phyloP scores from a whole-genome alignment of 805 yeast species.

The Suhomyces sp. region DNA sequence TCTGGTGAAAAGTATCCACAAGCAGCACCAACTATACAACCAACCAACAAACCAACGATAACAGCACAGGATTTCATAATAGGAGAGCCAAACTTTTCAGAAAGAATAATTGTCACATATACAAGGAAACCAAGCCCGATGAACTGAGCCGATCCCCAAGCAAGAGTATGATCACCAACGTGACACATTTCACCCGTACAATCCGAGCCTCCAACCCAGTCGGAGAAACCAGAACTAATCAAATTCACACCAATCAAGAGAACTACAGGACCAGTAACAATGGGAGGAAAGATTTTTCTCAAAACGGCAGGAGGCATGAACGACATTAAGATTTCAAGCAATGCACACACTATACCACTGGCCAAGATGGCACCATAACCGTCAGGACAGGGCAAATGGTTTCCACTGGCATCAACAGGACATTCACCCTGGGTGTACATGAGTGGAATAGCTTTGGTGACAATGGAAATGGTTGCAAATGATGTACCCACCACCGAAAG shows the following conservation, averaged over 20 bases:
- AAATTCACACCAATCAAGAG: constrained; percentile 74
- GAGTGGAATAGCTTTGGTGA: constrained; percentile 68
- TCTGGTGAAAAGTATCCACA: constrained; percentile 70
- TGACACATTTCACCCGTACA: constrained; percentile 42
- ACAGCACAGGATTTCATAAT: constrained; percentile 94
- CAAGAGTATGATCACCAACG: constrained; percentile 39
- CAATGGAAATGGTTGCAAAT: constrained; percentile 83
- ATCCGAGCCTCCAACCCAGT: constrained; percentile 87
- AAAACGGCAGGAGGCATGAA: constrained; percentile 72
- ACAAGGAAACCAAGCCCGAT: constrained; percentile 87
- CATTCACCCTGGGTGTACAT: constrained; percentile 76
- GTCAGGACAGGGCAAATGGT: constrained; percentile 72
- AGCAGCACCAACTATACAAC: constrained; percentile 92
- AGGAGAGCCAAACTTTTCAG: constrained; percentile 90
- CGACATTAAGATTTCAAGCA: constrained; percentile 68
- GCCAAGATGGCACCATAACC: constrained; percentile 89
- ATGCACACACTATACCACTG: constrained; percentile 74
- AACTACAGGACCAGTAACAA: constrained; percentile 93
- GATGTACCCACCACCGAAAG: constrained; percentile 90
- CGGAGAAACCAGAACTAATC: constrained; percentile 69
- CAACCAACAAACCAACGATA: constrained; percentile 76
- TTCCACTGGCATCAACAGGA: constrained; percentile 62
- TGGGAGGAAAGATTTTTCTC: constrained; percentile 78
- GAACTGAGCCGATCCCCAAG: constrained; percentile 86
- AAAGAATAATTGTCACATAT: constrained; percentile 64